phyloP scores from a whole-genome alignment of 495 filamentous ascomycete species.

The Aspergillus olivimuriae region DNA sequence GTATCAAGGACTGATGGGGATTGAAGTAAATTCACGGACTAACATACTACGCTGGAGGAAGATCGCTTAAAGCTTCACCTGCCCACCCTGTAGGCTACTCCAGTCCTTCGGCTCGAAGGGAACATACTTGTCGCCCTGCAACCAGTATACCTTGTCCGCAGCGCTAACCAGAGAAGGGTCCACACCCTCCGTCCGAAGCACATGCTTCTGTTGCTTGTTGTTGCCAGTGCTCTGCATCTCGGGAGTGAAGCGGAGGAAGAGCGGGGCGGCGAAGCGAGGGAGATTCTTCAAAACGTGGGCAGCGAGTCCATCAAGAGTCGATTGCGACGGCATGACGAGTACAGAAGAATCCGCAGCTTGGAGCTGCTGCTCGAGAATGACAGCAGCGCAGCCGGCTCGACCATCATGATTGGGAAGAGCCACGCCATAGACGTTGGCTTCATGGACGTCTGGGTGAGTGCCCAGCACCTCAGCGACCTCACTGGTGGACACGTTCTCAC shows the following conservation, averaged over 20 bases:
- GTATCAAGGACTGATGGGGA: not conserved
- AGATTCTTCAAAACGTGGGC: constrained; percentile 51
- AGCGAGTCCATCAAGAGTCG: constrained; percentile 52
- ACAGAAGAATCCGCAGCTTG: constrained; percentile 21
- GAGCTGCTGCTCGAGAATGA: constrained; percentile 48
- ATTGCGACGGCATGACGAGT: constrained; percentile 27
- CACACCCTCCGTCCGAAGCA: constrained; percentile 66
- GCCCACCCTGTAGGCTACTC: constrained; percentile 57
- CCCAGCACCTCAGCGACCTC: constrained; percentile 67
- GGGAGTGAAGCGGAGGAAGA: constrained; percentile 66
- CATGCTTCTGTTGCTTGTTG: constrained; percentile 78
- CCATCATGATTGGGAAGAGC: constrained; percentile 78
- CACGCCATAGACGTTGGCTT: constrained; percentile 89
- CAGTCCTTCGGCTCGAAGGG: constrained; percentile 62
- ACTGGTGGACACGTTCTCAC: constrained; percentile 86
- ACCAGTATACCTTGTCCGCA: constrained; percentile 64
- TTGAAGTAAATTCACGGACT: not conserved
- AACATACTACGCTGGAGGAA: not conserved
- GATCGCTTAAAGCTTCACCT: constrained; percentile 35
- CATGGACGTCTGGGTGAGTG: constrained; percentile 56
- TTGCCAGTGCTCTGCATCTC: constrained; percentile 69
- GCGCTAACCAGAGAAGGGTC: constrained; percentile 51
- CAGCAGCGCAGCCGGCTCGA: constrained; percentile 73
- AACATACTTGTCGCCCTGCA: constrained; percentile 58
- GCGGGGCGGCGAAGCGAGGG: constrained; percentile 68